Evolutionary conservation across 2,329 filamentous ascomycete genomes (phyloP).

Genomic region (Alternaria gansuensis): DNA sequence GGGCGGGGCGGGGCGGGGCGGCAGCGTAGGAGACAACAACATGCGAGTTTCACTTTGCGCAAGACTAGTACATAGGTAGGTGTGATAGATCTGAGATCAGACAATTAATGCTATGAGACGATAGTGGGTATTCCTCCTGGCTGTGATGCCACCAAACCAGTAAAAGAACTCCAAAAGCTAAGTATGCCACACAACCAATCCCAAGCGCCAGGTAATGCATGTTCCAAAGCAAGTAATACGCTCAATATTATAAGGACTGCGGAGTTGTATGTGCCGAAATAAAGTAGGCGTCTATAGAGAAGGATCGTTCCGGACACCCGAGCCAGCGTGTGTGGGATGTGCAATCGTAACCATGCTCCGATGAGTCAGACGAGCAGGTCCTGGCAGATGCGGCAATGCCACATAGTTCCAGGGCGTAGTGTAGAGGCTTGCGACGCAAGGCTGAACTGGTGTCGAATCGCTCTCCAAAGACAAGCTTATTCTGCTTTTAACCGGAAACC

Average conservation of each 20-base stretch:
- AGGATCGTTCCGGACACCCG: slow-evolving; percentile 46
- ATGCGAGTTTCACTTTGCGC: slow-evolving; percentile 21
- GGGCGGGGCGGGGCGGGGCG: too few relatives aligned
- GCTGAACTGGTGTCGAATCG: slow-evolving; percentile 28
- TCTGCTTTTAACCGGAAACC: slow-evolving; percentile 34
- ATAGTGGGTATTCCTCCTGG: slow-evolving; percentile 37
- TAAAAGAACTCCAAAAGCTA: slow-evolving; percentile 31
- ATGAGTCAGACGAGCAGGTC: slow-evolving; percentile 35
- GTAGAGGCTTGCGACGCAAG: slow-evolving; percentile 21
- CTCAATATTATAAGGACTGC: slow-evolving; percentile 51
- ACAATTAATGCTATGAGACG: slow-evolving; percentile 32
- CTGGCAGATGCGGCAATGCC: slow-evolving; percentile 33
- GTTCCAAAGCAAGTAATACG: slow-evolving; percentile 34
- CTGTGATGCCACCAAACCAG: slow-evolving; percentile 31
- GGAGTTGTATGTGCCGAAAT: slow-evolving; percentile 31
- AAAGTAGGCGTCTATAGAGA: slow-evolving; percentile 42
- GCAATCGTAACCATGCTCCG: slow-evolving; percentile 35
- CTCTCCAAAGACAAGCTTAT: slow-evolving; percentile 20
- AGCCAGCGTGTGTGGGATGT: slow-evolving; percentile 49
- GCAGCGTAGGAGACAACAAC: not conserved
- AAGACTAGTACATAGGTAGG: not conserved
- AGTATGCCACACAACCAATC: slow-evolving; percentile 28
- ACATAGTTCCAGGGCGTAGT: slow-evolving; percentile 25
- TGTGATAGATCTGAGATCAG: slow-evolving; percentile 30
- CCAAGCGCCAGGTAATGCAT: slow-evolving; percentile 49